These are phyloP conservation scores for Sporothrix brunneoviolacea DNA, from an alignment of 2,329 filamentous ascomycete genomes.

Conservation along the genomic window DNA sequence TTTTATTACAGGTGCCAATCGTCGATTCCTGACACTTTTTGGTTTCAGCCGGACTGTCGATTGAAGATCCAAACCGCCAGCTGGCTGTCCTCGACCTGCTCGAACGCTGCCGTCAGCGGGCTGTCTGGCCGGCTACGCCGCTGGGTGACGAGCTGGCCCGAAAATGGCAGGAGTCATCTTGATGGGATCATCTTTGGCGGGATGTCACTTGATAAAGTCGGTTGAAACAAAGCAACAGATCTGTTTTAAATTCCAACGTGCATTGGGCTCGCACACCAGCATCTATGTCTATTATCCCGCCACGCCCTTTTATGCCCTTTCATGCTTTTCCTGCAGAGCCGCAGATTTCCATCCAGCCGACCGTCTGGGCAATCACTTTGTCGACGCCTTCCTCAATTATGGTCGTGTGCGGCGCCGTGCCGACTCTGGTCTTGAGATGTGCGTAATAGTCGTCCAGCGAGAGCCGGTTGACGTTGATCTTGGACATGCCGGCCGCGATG, in stretches of 20 bases:
- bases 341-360: background rate
- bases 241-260: too few relatives aligned
- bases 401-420: background rate
- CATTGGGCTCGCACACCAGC: too few relatives aligned
- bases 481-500: constrained; percentile 39
- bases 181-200: too few relatives aligned
- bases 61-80: background rate
- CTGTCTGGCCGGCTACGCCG: background rate
- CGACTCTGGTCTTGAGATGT: background rate
- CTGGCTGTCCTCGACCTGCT: background rate
- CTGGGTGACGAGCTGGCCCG: background rate
- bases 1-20: too few relatives aligned
- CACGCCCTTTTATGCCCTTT: background rate
- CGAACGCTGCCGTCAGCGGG: background rate
- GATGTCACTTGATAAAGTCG: too few relatives aligned
- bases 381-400: constrained; percentile 1
- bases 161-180: constrained; percentile 2
- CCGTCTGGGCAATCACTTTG: background rate
- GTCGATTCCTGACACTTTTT: too few relatives aligned
- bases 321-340: background rate
- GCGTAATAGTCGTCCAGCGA: constrained; percentile 42
- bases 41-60: background rate
- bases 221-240: too few relatives aligned
- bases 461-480: constrained; percentile 47
- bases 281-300: background rate